Percentiles rank a stretch among this genome's conserved stretches.
Conservation (phyloP, 2,329 filamentous ascomycete genomes). For the Cladosporium sp. region DNA sequence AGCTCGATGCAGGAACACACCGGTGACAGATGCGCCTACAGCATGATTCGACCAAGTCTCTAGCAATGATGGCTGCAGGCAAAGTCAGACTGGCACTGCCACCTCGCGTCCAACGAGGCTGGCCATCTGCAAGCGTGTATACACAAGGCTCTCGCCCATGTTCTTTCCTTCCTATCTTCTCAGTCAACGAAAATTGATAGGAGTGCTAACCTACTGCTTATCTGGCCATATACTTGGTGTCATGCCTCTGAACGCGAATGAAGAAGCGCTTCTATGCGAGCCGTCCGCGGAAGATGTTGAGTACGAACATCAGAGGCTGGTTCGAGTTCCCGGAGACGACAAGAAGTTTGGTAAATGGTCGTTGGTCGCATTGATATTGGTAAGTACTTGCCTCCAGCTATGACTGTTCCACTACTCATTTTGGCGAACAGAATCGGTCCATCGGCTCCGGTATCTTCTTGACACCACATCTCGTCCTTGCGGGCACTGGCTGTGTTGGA, state of each 20-base stretch:
- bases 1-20: not conserved
- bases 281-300: conserved; percentile 21
- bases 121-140: not conserved
- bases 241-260: conserved; percentile 26
- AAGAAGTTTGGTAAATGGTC: conserved; percentile 27
- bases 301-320: conserved; percentile 24
- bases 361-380: conserved; percentile 28
- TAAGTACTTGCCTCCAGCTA: not conserved
- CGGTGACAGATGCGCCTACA: not conserved
- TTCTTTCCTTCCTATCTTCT: not conserved
- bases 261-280: conserved; percentile 22
- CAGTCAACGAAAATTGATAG: not conserved
- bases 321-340: conserved; percentile 21
- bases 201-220: not conserved
- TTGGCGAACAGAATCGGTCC: conserved; percentile 26
- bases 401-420: not conserved
- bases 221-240: not conserved
- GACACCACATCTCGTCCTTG: conserved; percentile 28
- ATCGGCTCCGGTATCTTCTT: conserved; percentile 34
- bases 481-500: conserved; percentile 30
- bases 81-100: not conserved
- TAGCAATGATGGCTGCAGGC: not conserved
- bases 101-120: not conserved
- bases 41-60: not conserved
- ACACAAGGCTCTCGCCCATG: not conserved